Base-by-base conservation (phyloP, 129 eudicot genomes). In the Flaveria ramosissima region DNA sequence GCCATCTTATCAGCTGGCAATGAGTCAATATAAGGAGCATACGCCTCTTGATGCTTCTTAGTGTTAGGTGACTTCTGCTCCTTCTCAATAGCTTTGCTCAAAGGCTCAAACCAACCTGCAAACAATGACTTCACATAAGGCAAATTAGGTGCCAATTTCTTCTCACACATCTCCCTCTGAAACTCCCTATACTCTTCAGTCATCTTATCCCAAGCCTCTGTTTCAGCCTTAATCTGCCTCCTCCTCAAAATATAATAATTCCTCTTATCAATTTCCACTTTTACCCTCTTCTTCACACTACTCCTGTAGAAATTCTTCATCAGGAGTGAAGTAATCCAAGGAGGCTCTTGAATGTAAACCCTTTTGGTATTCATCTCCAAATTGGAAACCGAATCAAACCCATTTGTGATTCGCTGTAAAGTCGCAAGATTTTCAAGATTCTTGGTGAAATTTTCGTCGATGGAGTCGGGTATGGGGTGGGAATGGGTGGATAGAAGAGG, bases 1-100 rank as follows among this genome's bases (percentile, higher is more conserved):
- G 99, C 99, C 90, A 95, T 92, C 60, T 89, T 92, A 68, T 95
- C 99, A 15, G 99, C 91, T 0, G 99, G 93, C 86, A 95, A 82
- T 21, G 84, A 79, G 62, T 80, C 90, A 46, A 91, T 81, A 68
- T 79, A 75, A 56, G 89, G 92, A 1, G 87, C 91, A 82, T 77
- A 87, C 0, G 88, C 90, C 26, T 84, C 86, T 79, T 60, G 85
- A 13, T 80, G 83, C 56, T 86, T 89, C 70, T 83, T 76, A 4
- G 85, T 32, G 70, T 71, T 85, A 0, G 82, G 83, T 2, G 83
- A 42, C 6, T 82, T 80, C 73, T 95, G 99, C 64, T 92, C 95
- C 79, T 78, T 86, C 4, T 65, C 87, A 73, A 95, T 95, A 20
- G 96, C 97, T 13, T 74, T 84, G 60, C 80, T 91, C 80, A 95